Evolutionary conservation across 2,329 filamentous ascomycete genomes (phyloP).

Genomic region (Fusarium sulawesiense): DNA sequence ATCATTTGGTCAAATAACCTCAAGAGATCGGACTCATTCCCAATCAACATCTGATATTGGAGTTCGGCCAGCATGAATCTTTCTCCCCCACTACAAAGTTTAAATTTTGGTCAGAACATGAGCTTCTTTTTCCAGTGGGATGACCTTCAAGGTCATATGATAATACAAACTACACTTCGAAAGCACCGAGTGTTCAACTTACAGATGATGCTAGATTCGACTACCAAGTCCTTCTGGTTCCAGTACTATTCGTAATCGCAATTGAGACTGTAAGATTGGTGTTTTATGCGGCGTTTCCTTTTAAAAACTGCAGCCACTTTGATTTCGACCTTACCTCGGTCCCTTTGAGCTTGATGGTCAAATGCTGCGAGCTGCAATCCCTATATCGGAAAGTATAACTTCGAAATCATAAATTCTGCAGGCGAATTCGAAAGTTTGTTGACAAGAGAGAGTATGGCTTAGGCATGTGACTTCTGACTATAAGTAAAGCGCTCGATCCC

Average conservation of each 20-base stretch:
- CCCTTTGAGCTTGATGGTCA: neutral
- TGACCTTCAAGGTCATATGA: neutral
- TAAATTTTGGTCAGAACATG: neutral
- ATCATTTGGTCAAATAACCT: neutral
- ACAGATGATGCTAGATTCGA: neutral
- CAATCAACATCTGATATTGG: neutral
- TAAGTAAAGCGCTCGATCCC: neutral
- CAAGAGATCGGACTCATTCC: neutral
- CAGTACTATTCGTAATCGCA: neutral
- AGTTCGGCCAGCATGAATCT: neutral
- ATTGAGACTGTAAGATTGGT: neutral
- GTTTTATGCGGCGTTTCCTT: neutral
- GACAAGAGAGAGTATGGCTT: neutral
- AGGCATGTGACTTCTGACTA: neutral
- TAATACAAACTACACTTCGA: neutral
- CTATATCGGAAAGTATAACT: neutral
- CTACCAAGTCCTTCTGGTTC: neutral
- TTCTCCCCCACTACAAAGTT: neutral
- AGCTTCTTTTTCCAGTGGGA: neutral
- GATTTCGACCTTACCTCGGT: neutral
- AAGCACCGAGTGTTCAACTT: neutral
- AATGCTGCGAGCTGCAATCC: neutral
- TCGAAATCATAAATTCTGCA: neutral
- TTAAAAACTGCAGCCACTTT: neutral
- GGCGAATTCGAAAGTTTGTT: neutral